phyloP scores from a whole-genome alignment of 345 rosid genomes.

The Angophora floribunda region DNA sequence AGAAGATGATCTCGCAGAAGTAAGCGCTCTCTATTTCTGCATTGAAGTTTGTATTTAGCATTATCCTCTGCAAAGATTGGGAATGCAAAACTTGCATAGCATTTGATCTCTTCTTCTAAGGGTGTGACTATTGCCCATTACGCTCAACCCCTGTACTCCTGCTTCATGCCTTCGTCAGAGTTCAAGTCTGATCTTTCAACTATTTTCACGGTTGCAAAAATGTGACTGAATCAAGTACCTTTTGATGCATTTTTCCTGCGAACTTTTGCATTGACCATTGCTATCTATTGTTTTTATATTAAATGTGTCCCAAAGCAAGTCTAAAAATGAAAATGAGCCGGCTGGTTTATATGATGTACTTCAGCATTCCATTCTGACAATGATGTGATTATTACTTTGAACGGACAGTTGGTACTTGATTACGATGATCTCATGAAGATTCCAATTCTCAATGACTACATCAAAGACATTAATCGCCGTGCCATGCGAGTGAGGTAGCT shows the following conservation, averaged over 20 bases:
- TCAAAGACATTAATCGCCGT: neutral
- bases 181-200: neutral
- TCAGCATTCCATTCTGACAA: neutral
- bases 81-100: neutral
- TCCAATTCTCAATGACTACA: slow-evolving; percentile 17
- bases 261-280: neutral
- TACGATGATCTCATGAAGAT: slow-evolving; percentile 37
- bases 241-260: neutral
- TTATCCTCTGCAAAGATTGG: neutral
- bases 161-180: neutral
- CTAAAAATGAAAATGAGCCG: neutral
- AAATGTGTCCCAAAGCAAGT: neutral
- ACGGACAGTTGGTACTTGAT: slow-evolving; percentile 19
- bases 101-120: neutral
- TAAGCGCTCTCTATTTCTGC: slow-evolving; percentile 12
- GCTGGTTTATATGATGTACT: neutral
- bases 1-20: slow-evolving; percentile 69
- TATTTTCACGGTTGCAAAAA: neutral
- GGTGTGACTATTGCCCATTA: neutral
- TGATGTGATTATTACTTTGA: neutral
- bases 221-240: neutral
- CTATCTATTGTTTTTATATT: neutral
- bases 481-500: slow-evolving; percentile 17
- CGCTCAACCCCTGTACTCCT: neutral
- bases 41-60: neutral